Conservation (phyloP, 306 rosid genomes). For the Quercus mongolica region DNA sequence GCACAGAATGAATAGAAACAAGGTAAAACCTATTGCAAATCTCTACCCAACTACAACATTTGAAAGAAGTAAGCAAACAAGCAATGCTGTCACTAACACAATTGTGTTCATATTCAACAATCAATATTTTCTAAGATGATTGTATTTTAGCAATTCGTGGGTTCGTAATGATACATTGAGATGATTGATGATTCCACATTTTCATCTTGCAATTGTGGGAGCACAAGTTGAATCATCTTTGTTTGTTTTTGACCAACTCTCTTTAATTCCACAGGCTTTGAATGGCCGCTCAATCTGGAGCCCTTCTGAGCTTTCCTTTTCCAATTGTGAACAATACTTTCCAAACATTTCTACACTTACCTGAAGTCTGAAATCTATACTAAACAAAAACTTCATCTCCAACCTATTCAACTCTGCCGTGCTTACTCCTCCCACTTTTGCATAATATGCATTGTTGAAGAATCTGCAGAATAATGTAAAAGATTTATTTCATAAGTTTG, state of each 20-base stretch:
- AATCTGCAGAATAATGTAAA: conserved; percentile 54
- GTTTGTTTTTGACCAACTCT: conserved; percentile 72
- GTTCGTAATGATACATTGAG: conserved; percentile 12
- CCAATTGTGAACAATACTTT: conserved; percentile 69
- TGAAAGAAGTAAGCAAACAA: neutral
- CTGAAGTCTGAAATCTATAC: conserved; percentile 84
- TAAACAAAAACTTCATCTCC: conserved; percentile 84
- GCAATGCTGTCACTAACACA: neutral
- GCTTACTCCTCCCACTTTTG: conserved; percentile 92
- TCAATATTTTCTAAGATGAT: conserved; percentile 11
- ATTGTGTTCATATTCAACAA: conserved; percentile 8
- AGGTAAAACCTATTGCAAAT: neutral
- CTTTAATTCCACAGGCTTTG: conserved; percentile 68
- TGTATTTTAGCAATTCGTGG: conserved; percentile 8
- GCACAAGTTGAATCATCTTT: conserved; percentile 63
- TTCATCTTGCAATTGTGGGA: conserved; percentile 70
- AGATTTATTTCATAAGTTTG: neutral
- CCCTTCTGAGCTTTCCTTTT: conserved; percentile 57
- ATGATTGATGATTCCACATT: conserved; percentile 21
- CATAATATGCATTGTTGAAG: conserved; percentile 93
- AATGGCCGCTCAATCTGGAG: conserved; percentile 74
- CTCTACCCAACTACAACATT: neutral
- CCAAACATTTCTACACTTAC: conserved; percentile 67
- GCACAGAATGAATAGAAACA: neutral
- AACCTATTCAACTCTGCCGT: conserved; percentile 75